phyloP scores from a whole-genome alignment of 2,329 filamentous ascomycete species.

The Aspergillus quadricinctus region DNA sequence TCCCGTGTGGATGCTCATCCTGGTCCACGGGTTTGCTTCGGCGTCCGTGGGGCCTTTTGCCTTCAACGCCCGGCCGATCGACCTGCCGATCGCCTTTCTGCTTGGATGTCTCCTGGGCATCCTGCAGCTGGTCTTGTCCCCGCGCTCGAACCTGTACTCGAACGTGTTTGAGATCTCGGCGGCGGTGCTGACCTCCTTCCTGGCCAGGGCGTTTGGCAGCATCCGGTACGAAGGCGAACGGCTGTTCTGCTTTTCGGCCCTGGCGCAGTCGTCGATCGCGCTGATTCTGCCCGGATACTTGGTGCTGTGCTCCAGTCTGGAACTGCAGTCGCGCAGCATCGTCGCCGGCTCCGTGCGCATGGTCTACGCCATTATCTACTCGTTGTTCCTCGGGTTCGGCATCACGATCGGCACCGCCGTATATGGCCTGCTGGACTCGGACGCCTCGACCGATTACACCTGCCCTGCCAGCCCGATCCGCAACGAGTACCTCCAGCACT shows the following conservation, averaged over 20 bases:
- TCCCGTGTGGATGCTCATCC: slow-evolving; percentile 52
- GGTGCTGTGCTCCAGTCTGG: slow-evolving; percentile 59
- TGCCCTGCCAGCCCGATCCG: slow-evolving; percentile 50
- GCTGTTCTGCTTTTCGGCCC: slow-evolving; percentile 67
- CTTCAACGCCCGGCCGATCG: slow-evolving; percentile 72
- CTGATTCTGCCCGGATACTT: slow-evolving; percentile 68
- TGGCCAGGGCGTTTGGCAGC: slow-evolving; percentile 65
- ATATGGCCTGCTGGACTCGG: slow-evolving; percentile 57
- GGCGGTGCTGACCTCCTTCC: slow-evolving; percentile 63
- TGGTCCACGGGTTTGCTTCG: slow-evolving; percentile 68
- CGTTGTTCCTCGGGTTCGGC: slow-evolving; percentile 67
- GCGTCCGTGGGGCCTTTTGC: slow-evolving; percentile 70
- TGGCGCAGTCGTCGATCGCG: slow-evolving; percentile 69
- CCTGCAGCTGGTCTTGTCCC: slow-evolving; percentile 71
- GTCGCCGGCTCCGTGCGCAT: slow-evolving; percentile 71
- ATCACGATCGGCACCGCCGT: slow-evolving; percentile 64
- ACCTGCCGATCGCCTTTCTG: slow-evolving; percentile 73
- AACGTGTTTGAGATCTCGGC: slow-evolving; percentile 66
- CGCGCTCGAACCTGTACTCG: slow-evolving; percentile 64
- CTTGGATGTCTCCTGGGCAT: slow-evolving; percentile 71
- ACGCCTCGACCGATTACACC: slow-evolving; percentile 48
- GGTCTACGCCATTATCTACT: slow-evolving; percentile 72
- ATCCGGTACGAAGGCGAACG: slow-evolving; percentile 48
- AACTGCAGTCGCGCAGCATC: slow-evolving; percentile 66
- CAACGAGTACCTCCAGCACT: slow-evolving; percentile 50